Evolutionary conservation across 768 basidiomycete species (phyloP).

Genomic region (Hysterangium stoloniferum): DNA sequence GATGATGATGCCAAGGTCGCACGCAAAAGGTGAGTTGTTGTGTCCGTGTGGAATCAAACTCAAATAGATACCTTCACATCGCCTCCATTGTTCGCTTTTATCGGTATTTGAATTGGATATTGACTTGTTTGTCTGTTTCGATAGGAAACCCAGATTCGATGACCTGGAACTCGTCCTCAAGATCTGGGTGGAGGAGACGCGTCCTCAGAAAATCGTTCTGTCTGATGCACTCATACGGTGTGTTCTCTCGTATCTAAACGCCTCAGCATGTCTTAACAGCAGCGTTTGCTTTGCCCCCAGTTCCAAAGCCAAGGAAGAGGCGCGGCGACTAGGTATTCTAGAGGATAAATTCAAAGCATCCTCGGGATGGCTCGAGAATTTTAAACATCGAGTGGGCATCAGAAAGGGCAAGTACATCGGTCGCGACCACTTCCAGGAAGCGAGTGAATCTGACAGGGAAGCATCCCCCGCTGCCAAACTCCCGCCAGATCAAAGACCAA

Average conservation of each 20-base stretch:
- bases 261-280: background rate
- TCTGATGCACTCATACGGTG: conserved; percentile 56
- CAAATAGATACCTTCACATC: background rate
- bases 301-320: conserved; percentile 58
- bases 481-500: background rate
- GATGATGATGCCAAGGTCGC: conserved; percentile 51
- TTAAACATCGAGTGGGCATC: conserved; percentile 77
- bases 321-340: conserved; percentile 43
- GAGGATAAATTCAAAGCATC: conserved; percentile 86
- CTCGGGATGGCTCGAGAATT: conserved; percentile 88
- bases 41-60: background rate
- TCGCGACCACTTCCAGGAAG: conserved; percentile 8
- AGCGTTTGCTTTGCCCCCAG: background rate
- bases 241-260: background rate
- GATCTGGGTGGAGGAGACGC: conserved; percentile 38
- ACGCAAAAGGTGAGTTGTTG: conserved; percentile 53
- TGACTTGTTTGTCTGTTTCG: background rate
- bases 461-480: background rate
- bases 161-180: conserved; percentile 31
- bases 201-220: conserved; percentile 30
- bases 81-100: background rate
- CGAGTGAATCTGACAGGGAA: conserved; percentile 7
- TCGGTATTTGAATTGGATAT: background rate
- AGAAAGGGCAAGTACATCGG: conserved; percentile 38
- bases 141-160: conserved; percentile 10